Evolutionary conservation across 2,329 filamentous ascomycete species (phyloP).

Genomic region (Tolypocladium inflatum): DNA sequence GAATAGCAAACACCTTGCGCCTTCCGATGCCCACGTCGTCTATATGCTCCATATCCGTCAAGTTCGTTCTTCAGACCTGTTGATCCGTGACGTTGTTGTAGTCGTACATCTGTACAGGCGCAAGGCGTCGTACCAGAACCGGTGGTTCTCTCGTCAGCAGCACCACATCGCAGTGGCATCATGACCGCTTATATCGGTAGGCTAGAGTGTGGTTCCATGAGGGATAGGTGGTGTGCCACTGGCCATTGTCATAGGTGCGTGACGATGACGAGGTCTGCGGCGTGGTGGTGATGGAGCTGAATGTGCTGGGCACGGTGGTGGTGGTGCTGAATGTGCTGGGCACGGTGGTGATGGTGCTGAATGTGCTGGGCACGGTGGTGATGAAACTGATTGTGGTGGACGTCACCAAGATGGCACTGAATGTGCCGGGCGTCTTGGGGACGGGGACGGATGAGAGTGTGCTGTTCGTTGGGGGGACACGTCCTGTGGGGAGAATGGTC

Average conservation of each 20-base stretch:
- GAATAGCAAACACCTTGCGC: background rate
- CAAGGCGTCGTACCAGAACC: too few species aligned
- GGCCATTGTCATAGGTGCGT: conserved; percentile 29
- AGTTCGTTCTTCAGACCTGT: background rate
- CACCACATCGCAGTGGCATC: background rate
- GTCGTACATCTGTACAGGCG: background rate
- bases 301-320: conserved; percentile 1
- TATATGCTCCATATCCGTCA: background rate
- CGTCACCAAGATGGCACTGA: conserved; percentile 1
- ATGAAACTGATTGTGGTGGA: background rate
- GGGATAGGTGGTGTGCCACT: conserved; percentile 36
- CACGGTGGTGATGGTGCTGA: conserved; percentile 1
- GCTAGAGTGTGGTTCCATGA: conserved; percentile 29
- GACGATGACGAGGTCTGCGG: conserved; percentile 5
- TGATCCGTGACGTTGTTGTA: background rate
- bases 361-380: background rate
- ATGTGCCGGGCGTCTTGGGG: background rate
- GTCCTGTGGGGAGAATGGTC: background rate
- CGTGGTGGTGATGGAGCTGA: conserved; percentile 2
- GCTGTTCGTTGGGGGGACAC: background rate
- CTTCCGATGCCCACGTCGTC: background rate
- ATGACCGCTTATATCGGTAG: background rate
- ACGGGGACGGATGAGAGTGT: background rate
- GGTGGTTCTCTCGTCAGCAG: background rate
- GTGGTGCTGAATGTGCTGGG: conserved; percentile 4